Evolutionary conservation across 2,329 filamentous ascomycete genomes (phyloP), one percentile per base, ranked within the genome.

Genomic region (Microcera coccophila): DNA sequence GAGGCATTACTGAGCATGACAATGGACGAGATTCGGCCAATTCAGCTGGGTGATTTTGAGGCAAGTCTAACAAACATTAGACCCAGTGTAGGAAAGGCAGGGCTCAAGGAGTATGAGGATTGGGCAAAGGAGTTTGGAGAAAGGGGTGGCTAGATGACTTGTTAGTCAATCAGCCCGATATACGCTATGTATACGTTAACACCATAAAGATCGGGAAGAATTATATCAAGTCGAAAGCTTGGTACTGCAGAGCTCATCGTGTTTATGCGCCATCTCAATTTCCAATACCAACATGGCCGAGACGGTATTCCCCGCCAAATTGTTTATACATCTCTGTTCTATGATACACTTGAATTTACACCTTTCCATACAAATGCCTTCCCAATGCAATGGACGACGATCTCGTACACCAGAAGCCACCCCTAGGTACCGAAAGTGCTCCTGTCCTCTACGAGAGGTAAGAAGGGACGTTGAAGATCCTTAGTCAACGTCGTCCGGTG

Each of bases 91-190:
- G 89, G 87, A 61, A 86, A 84, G 61, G 75, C 87, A 40, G 90
- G 93, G 0, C 67, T 98, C 29, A 85, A 88, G 61, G 79, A 90
- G 61, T 96, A 94, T 63, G 93, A 97, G 66, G 85, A 94, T 50
- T 98, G 93, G 93, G 90, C 93, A 3, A 82, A 66, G 61, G 85
- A 95, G 62, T 98, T 93, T 73, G 93, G 93, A 35, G 93, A 98
- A 67, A 73, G 91, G 31, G 91, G 90, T 26, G 89, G 89, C 16
- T 95, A 68, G 50, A 44, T 39, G 15, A 33, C 43, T 33, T 36
- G 33, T 32, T 26, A 41, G 36, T 32, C 21, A 31, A 17, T 16
- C 19, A 19, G 5, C 33, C n/a, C n/a, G 19, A 39, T 47, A 34
- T 43, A 48, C 43, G 45, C 48, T 43, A 38, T 17, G 34, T 47